Percentiles rank a stretch among this genome's conserved stretches.
These are phyloP conservation scores for Nematodospora anomalae DNA, from an alignment of 1,139 yeast genomes.

Conservation along the genomic window DNA sequence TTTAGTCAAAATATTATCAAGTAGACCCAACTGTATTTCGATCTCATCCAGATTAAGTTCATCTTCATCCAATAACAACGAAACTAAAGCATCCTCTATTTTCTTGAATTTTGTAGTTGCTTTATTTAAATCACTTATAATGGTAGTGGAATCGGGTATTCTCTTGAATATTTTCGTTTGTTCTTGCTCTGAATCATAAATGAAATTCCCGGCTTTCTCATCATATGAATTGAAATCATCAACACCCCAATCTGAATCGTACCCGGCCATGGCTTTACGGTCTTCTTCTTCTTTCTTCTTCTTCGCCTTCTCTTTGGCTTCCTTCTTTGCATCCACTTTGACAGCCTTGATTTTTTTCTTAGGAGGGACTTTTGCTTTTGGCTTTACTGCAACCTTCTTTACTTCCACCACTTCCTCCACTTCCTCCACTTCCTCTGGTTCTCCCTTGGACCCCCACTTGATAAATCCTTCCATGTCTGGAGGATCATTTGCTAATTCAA, in stretches of 20 bases:
- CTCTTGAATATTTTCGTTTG: constrained; percentile 27
- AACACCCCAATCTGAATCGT: constrained; percentile 49
- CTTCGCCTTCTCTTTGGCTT: constrained; percentile 8
- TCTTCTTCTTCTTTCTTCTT: constrained; percentile 23
- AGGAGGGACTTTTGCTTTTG: constrained; percentile 17
- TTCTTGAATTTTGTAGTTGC: constrained; percentile 20
- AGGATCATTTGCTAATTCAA: constrained; percentile 40
- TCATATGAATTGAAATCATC: constrained; percentile 29
- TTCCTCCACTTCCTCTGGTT: constrained; percentile 25
- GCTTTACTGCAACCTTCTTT: constrained; percentile 4
- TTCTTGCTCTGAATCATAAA: constrained; percentile 34
- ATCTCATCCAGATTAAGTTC: constrained; percentile 6
- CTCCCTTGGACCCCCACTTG: constrained; percentile 42
- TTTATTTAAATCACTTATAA: constrained; percentile 20
- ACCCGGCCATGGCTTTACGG: constrained; percentile 22
- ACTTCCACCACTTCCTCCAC: constrained; percentile 21
- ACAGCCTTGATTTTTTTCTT: constrained; percentile 4
- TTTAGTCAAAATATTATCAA: constrained; percentile 22
- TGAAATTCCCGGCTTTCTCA: constrained; percentile 32
- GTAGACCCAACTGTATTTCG: constrained; percentile 16
- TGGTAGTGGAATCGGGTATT: constrained; percentile 26
- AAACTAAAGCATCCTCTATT: constrained; percentile 21
- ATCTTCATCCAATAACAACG: constrained; percentile 18
- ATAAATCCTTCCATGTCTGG: constrained; percentile 46
- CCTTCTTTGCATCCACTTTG: not conserved